A percentile compares a stretch with the other conserved stretches of the same genome.
Conservation (phyloP, 768 basidiomycete genomes). For the Boletus speciosus region DNA sequence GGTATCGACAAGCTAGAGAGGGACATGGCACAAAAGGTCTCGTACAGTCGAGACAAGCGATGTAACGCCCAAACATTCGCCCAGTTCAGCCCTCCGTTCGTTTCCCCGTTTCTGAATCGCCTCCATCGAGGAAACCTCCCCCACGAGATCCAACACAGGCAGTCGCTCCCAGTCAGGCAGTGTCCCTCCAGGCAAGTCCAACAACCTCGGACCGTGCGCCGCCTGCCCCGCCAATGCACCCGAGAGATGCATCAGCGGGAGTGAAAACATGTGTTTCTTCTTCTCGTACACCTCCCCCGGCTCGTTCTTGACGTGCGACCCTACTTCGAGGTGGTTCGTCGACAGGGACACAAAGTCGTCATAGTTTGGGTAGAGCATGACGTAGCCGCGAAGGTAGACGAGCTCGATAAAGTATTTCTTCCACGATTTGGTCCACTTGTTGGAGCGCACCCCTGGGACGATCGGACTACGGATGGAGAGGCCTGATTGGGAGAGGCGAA, state of each 20-base stretch:
- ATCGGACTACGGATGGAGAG: constrained; percentile 39
- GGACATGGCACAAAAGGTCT: constrained; percentile 20
- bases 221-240: constrained; percentile 10
- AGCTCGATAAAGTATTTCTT: constrained; percentile 90
- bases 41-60: constrained; percentile 23
- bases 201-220: constrained; percentile 32
- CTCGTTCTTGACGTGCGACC: constrained; percentile 68
- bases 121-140: constrained; percentile 37
- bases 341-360: constrained; percentile 68
- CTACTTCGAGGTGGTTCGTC: constrained; percentile 87
- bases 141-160: constrained; percentile 70
- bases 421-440: constrained; percentile 80
- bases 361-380: constrained; percentile 90
- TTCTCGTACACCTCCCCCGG: constrained; percentile 44
- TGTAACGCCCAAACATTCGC: constrained; percentile 26
- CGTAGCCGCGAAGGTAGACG: constrained; percentile 74
- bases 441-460: constrained; percentile 76
- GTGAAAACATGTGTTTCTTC: constrained; percentile 60
- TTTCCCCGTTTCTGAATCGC: constrained; percentile 35
- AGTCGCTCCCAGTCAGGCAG: constrained; percentile 54
- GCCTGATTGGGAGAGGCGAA: constrained; percentile 56
- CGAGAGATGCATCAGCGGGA: constrained; percentile 61
- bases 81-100: constrained; percentile 33
- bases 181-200: constrained; percentile 54
- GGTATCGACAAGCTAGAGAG: constrained; percentile 4